Evolutionary conservation across 2,329 filamentous ascomycete genomes (phyloP), one percentile per base, ranked within the genome.

Genomic region (Fusarium nodosum): DNA sequence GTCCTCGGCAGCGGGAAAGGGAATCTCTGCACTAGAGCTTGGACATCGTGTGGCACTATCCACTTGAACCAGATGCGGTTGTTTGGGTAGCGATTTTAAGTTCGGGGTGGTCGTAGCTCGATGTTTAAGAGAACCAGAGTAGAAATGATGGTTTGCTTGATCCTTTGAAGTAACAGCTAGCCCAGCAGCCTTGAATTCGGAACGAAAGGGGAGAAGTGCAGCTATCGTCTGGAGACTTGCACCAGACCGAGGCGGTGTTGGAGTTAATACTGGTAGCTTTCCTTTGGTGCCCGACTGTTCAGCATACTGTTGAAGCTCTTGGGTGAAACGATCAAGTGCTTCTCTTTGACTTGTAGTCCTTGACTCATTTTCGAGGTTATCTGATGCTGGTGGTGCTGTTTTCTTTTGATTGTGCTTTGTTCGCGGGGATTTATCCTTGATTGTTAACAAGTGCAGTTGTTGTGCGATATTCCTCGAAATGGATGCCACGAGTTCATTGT

Each of bases 161-260:
- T 79, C 65, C 46, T 76, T 77, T 36, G 87, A 87, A 13, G 87
- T 88, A 2, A 89, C 83, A 3, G 86, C 86, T 51, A 89, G 79
- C 2, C 86, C 86, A 56, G 84, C 86, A 59, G 81, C 81, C 58
- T 78, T 79, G 64, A 89, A 88, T 63, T 89, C 82, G 6, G 82
- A 78, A 47, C 81, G 82, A 70, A 84, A 89, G 3, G 86, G 86
- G 28, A 87, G 73, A 4, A 89, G 77, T 31, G 84, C 85, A 28
- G 82, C 80, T 20, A 89, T 79, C 3, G 87, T 88, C 61, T 83
- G 81, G 46, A 83, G 77, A 42, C 82, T 87, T 50, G 75, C 69
- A n/a, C 75, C 79, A 4, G 83, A 83, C 15, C 79, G 78, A 2
- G 80, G 68, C 33, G 63, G 78, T 50, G 81, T 82, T 7, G 84